Conservation (phyloP, 2,329 filamentous ascomycete genomes). For the Aspergillus spinulosporus region DNA sequence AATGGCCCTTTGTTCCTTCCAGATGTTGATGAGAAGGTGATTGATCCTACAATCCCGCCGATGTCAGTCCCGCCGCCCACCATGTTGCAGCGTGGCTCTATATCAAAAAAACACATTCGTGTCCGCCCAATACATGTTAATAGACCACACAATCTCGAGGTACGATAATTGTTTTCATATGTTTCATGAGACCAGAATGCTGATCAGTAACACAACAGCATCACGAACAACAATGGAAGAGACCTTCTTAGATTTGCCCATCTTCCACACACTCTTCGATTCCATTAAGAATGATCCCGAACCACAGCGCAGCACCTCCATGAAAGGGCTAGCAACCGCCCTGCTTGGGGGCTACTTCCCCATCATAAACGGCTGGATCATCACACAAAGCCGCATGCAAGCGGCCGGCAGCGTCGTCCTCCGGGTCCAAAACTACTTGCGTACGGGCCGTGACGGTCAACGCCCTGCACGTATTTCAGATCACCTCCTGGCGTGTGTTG, state of each 20-base stretch:
- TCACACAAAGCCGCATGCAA: not conserved
- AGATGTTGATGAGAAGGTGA: not conserved
- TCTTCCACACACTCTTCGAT: not conserved
- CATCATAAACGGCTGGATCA: not conserved
- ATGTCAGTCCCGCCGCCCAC: not conserved
- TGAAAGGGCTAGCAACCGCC: not conserved
- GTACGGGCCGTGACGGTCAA: not conserved
- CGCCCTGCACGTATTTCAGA: not conserved
- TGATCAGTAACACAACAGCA: not conserved
- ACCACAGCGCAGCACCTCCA: not conserved
- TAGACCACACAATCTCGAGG: too few relatives aligned
- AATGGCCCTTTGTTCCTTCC: too few relatives aligned
- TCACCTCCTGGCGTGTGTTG: not conserved
- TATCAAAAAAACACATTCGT: not conserved
- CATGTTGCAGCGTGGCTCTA: not conserved
- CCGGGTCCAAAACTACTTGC: not conserved
- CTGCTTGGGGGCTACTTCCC: not conserved
- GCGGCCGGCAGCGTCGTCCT: not conserved
- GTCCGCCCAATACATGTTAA: not conserved
- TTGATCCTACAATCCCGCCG: not conserved
- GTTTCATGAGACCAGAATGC: not conserved
- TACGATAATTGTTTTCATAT: too few relatives aligned
- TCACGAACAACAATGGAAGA: not conserved
- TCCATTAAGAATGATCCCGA: not conserved
- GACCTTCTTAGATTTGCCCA: not conserved